Evolutionary conservation across 2,329 filamentous ascomycete species (phyloP).

Genomic region (Botryotinia narcissicola): DNA sequence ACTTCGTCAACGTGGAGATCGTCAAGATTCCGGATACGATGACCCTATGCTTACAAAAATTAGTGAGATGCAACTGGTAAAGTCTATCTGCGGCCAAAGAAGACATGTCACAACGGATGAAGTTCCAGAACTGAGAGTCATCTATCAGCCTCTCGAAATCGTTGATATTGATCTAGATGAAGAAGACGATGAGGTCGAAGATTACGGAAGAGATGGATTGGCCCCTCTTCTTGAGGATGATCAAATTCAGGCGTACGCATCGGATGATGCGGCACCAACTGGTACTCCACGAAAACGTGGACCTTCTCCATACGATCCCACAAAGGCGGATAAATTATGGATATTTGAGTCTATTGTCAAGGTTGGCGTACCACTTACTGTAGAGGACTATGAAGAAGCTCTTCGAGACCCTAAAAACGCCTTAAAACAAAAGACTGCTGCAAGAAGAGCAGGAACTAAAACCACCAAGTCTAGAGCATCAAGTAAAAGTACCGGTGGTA

Average conservation of each 20-base stretch:
- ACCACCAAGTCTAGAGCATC: conserved; percentile 7
- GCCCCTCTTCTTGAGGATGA: conserved; percentile 63
- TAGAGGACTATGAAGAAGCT: conserved; percentile 61
- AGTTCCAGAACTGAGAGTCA: conserved; percentile 72
- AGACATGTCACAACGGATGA: conserved; percentile 72
- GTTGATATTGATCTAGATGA: conserved; percentile 73
- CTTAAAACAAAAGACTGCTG: conserved; percentile 27
- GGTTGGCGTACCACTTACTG: conserved; percentile 61
- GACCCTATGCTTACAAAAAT: conserved; percentile 42
- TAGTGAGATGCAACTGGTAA: conserved; percentile 55
- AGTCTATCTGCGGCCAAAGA: conserved; percentile 64
- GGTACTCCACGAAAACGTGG: conserved; percentile 39
- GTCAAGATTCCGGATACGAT: conserved; percentile 40
- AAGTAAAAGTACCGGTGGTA: conserved; percentile 30
- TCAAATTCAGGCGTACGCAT: conserved; percentile 47
- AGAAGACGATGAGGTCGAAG: conserved; percentile 53
- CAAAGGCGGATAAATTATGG: conserved; percentile 65
- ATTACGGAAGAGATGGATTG: conserved; percentile 52
- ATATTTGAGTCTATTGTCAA: conserved; percentile 62
- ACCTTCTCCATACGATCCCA: conserved; percentile 59
- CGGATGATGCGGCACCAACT: conserved; percentile 27
- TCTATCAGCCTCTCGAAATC: conserved; percentile 72
- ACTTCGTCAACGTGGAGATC: conserved; percentile 45
- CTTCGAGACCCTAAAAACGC: conserved; percentile 33
- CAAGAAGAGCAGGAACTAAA: conserved; percentile 30